phyloP scores from a whole-genome alignment of 1,139 yeast species.

The Blastobotrys malaysiensis region DNA sequence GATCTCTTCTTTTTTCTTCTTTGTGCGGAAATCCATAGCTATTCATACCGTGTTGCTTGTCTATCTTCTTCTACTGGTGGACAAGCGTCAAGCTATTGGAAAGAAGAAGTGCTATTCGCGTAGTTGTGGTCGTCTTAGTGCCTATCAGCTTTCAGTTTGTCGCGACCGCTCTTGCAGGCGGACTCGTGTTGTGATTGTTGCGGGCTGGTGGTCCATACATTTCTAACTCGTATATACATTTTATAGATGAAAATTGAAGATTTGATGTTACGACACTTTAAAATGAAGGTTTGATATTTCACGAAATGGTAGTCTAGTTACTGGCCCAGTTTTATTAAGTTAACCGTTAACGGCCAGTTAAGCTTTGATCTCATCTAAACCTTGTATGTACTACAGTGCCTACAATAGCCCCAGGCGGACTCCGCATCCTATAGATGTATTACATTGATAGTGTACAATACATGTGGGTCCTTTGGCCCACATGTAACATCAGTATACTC shows the following conservation, averaged over 20 bases:
- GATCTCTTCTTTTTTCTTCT: slow-evolving; percentile 29
- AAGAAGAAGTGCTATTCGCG: slow-evolving; percentile 44
- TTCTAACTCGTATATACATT: slow-evolving; percentile 3
- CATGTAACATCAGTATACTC: too few species aligned
- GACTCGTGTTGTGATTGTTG: slow-evolving; percentile 34
- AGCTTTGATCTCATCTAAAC: too few species aligned
- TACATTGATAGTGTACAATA: too few species aligned
- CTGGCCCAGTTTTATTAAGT: too few species aligned
- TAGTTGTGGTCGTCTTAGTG: slow-evolving; percentile 49
- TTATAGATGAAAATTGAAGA: not conserved
- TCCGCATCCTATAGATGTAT: too few species aligned
- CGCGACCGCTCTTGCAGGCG: slow-evolving; percentile 36
- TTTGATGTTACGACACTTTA: too few species aligned
- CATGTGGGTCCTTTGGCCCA: too few species aligned
- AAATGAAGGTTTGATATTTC: too few species aligned
- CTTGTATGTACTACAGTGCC: too few species aligned
- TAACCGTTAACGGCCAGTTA: too few species aligned
- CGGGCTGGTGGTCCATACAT: slow-evolving; percentile 65
- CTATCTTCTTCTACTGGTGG: slow-evolving; percentile 37
- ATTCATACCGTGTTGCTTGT: slow-evolving; percentile 56
- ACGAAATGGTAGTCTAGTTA: too few species aligned
- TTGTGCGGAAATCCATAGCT: slow-evolving; percentile 68
- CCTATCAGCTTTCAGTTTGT: slow-evolving; percentile 41
- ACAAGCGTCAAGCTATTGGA: slow-evolving; percentile 65
- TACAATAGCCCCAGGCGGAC: too few species aligned